These are phyloP conservation scores for Crucibulum laeve DNA, from an alignment of 768 basidiomycete species.

Conservation along the genomic window DNA sequence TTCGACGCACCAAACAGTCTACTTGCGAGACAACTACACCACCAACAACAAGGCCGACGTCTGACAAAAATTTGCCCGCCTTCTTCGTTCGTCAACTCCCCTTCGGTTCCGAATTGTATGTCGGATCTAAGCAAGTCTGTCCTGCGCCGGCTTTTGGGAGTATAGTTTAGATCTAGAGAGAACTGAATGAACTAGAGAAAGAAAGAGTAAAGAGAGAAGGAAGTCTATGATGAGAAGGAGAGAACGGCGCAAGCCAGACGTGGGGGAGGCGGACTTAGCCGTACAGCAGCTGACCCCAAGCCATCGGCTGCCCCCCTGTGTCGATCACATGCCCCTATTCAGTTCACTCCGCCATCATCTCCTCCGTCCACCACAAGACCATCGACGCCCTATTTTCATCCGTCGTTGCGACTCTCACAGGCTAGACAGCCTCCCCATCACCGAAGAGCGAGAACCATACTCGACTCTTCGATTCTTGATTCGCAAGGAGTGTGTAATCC, in stretches of 20 bases:
- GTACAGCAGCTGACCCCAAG: slow-evolving; percentile 17
- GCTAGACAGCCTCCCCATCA: too few relatives aligned
- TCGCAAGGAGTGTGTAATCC: too few relatives aligned
- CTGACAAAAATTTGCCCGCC: too few relatives aligned
- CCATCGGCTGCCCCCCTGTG: slow-evolving; percentile 17
- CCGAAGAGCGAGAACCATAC: too few relatives aligned
- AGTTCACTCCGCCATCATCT: slow-evolving; percentile 6
- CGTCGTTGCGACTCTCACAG: slow-evolving; percentile 3
- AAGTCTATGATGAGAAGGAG: slow-evolving; percentile 14
- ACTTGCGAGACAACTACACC: too few relatives aligned
- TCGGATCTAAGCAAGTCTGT: too few relatives aligned
- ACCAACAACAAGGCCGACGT: too few relatives aligned
- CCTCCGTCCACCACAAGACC: slow-evolving; percentile 2
- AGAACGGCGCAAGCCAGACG: slow-evolving; percentile 9
- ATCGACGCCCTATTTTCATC: slow-evolving; percentile 4
- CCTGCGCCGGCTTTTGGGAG: too few relatives aligned
- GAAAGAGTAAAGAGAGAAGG: slow-evolving; percentile 8
- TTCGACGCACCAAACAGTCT: too few relatives aligned
- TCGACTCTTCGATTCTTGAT: too few relatives aligned
- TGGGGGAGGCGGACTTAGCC: slow-evolving; percentile 17
- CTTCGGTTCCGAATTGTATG: too few relatives aligned
- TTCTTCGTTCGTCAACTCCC: too few relatives aligned
- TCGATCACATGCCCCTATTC: slow-evolving; percentile 18
- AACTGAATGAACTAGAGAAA: slow-evolving; percentile 4
- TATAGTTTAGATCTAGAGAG: slow-evolving; percentile 15